Evolutionary conservation across 78 protist species (phyloP).

Genomic region (Guillardia theta): DNA sequence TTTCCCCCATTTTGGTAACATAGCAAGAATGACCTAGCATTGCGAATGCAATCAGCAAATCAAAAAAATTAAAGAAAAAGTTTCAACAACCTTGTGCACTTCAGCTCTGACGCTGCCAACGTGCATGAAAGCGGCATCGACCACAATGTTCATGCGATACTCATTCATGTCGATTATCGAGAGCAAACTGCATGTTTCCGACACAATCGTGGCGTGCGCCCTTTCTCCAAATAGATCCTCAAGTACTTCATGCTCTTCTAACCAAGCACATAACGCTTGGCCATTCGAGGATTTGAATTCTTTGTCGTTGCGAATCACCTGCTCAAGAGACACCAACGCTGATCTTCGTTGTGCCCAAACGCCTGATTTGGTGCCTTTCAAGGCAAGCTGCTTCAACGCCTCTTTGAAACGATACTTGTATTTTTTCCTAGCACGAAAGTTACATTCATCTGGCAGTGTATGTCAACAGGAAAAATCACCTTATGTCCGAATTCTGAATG

Average conservation of each 20-base stretch:
- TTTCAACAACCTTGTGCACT: no score
- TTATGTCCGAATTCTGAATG: no score
- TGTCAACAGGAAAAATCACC: no score
- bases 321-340: background rate
- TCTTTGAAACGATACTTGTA: background rate
- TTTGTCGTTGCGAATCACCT: background rate
- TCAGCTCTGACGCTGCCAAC: background rate
- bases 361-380: background rate
- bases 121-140: background rate
- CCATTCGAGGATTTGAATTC: background rate
- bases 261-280: background rate
- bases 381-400: background rate
- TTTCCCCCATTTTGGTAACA: background rate
- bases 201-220: constrained; percentile 37
- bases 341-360: background rate
- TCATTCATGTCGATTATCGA: background rate
- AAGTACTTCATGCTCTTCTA: background rate
- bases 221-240: constrained; percentile 11
- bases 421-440: background rate
- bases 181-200: background rate
- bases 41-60: no score
- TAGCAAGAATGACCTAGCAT: background rate
- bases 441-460: no score
- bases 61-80: no score
- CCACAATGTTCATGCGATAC: background rate